Base-by-base conservation (phyloP, 164 flowering plant genomes). In the Sedum album region DNA sequence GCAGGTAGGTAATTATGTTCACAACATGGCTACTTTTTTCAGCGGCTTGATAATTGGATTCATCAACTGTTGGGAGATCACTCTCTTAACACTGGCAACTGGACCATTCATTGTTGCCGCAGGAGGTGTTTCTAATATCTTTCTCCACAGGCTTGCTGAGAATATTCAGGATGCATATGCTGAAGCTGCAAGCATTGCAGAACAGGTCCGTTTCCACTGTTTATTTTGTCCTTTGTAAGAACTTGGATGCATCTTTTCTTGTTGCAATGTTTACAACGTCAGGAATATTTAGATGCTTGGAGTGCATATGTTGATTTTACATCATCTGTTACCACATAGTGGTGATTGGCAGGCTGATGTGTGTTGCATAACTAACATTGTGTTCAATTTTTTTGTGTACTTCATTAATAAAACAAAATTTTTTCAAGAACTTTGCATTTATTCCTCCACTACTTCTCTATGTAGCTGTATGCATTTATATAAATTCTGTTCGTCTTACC, bases 161-260 rank as follows among this genome's bases (percentile, higher is more conserved):
- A 94, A 91, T 76, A 94, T 94, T 79, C 99, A 94, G 76, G 99
- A 94, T 83, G 99, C 99, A 49, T 94, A 94, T 86, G 99, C 99
- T 71, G 99, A 94, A 76, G 99, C 99, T 64, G 99, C 99, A 68
- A 90, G 97, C 75, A 85, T 90, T 76, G 99, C 99, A 53, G 99
- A 94, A 76, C 99, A 94, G 99, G 99, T 94, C 20, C 48, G 33
- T 51, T 73, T 33, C 38, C 5, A 14, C 48, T 11, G 48, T 1
- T 13, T 44, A 44, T 18, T 13, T 11, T 44, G 1, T 18, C n/a
- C n/a, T n/a, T n/a, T n/a, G n/a, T n/a, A n/a, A n/a, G n/a, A n/a
- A n/a, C n/a, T n/a, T n/a, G n/a, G n/a, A n/a, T n/a, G n/a, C n/a
- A n/a, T n/a, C n/a, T 44, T 44, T 44, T 44, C 2, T 44, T 11